These are phyloP conservation scores for Neckera pumila DNA, from an alignment of 225 moss, liverwort and hornwort species.

Conservation along the genomic window DNA sequence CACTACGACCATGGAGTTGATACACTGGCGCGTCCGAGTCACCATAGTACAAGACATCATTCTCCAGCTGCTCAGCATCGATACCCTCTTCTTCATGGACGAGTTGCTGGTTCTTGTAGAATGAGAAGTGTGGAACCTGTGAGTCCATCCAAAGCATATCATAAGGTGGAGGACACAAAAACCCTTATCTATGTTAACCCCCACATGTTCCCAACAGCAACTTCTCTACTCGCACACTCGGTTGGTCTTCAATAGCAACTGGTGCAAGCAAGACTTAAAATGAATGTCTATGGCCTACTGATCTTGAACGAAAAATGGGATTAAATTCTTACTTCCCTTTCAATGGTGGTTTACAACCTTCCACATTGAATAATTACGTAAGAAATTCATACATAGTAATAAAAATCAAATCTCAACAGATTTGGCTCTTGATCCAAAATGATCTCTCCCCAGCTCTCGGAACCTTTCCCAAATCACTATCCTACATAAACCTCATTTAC, in stretches of 20 bases:
- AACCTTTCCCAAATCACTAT: neutral
- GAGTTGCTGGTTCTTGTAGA: slow-evolving; percentile 75
- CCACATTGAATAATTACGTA: neutral
- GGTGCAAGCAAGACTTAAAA: neutral
- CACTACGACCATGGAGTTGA: slow-evolving; percentile 50
- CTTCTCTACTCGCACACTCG: neutral
- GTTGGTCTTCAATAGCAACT: neutral
- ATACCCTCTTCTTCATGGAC: slow-evolving; percentile 90
- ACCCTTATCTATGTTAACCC: neutral
- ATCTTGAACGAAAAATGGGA: too few species aligned
- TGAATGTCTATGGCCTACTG: too few species aligned
- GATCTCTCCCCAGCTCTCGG: neutral
- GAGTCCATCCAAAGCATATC: neutral
- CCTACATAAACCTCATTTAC: neutral
- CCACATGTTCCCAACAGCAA: neutral
- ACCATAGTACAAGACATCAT: slow-evolving; percentile 89
- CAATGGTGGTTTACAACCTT: neutral
- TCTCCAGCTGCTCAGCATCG: slow-evolving; percentile 59
- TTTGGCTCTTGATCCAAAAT: neutral
- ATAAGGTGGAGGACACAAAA: neutral
- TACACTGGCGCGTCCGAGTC: slow-evolving; percentile 72
- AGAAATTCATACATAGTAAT: neutral
- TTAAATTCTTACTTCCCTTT: too few species aligned
- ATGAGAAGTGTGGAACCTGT: slow-evolving; percentile 79
- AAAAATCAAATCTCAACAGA: too few species aligned